phyloP scores from a whole-genome alignment of 2,329 filamentous ascomycete species.

The Sporothrix inflata region DNA sequence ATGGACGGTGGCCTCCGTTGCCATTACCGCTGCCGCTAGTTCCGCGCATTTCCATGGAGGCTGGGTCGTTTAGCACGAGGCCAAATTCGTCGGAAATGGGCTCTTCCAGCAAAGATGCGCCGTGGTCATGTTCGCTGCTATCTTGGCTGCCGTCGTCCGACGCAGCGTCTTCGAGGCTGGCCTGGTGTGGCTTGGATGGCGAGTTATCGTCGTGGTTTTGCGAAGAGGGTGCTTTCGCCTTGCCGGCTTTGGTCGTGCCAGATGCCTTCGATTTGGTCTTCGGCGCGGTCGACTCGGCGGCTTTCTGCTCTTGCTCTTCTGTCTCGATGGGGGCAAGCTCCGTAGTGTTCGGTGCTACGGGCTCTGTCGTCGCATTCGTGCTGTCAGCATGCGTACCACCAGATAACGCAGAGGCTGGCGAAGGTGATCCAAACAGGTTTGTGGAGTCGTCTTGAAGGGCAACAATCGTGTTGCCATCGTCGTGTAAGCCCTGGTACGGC shows the following conservation, averaged over 20 bases:
- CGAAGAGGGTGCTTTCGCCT: neutral
- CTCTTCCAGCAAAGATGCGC: conserved; percentile 56
- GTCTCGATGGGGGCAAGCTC: conserved; percentile 33
- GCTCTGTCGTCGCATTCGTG: neutral
- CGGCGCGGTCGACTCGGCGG: neutral
- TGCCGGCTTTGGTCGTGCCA: neutral
- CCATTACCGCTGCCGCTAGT: conserved; percentile 45
- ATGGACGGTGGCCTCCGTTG: conserved; percentile 13
- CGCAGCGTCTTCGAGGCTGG: conserved; percentile 41
- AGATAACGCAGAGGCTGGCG: conserved; percentile 27
- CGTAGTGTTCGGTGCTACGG: conserved; percentile 32
- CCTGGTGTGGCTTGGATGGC: conserved; percentile 33
- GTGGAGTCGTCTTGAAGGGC: conserved; percentile 43
- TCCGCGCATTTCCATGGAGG: conserved; percentile 53
- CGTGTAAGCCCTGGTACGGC: conserved; percentile 48
- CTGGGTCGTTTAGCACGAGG: conserved; percentile 50
- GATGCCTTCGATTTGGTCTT: neutral
- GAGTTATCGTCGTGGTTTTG: conserved; percentile 4
- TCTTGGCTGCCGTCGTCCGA: conserved; percentile 53
- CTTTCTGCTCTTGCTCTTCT: conserved; percentile 36
- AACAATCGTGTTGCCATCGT: conserved; percentile 47
- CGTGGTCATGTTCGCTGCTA: conserved; percentile 45
- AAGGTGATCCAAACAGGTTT: conserved; percentile 40
- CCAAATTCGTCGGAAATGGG: conserved; percentile 63
- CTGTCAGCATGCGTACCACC: neutral